Base-by-base conservation (phyloP, 371 early-diverging fungal species). In the Entomophthora muscae region DNA sequence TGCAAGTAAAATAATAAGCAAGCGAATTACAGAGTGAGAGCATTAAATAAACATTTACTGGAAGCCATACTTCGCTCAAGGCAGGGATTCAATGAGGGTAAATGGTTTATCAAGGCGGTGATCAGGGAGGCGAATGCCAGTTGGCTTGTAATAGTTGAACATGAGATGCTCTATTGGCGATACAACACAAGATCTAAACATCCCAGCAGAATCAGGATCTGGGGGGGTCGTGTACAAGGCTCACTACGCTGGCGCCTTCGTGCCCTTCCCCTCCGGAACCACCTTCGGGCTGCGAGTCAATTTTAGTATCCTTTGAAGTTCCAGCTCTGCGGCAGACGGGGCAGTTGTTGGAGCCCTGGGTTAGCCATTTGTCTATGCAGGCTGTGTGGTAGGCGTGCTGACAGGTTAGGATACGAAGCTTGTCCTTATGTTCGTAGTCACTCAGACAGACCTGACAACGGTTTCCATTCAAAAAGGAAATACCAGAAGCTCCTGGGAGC, bases 371-470 rank as follows among this genome's bases (percentile, higher is more conserved):
- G 65, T 95, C 96, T 31, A 98, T 86, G 70, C 98, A 98, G n/a
- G 75, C 76, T 28, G 78, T 75, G 70, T 98, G 98, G 73, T 89
- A 98, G 58, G 79, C 79, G 71, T 98, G 98, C 32, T 73, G 75
- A 73, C 98, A 98, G 0, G 86, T 85, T 54, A 98, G 74, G 3
- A 83, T 75, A 2, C 95, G 73, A 51, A 95, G 68, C 57, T 78
- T 74, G 22, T 89, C 88, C 21, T 83, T 84, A 30, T 82, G 79
- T 24, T 77, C 75, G 72, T 85, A 96, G 56, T 89, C 90, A 32
- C 88, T 88, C 52, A 97, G 75, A 73, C 98, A 98, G 29, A 98
- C 73, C 13, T 71, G 66, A 28, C 75, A 75, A 27, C 65, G 64
- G 21, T 68, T 61, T 2, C 68, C 66, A 66, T 75, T 72, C 17